phyloP scores from a whole-genome alignment of 1,284 basidiomycete genomes.

The Ustilago tritici region DNA sequence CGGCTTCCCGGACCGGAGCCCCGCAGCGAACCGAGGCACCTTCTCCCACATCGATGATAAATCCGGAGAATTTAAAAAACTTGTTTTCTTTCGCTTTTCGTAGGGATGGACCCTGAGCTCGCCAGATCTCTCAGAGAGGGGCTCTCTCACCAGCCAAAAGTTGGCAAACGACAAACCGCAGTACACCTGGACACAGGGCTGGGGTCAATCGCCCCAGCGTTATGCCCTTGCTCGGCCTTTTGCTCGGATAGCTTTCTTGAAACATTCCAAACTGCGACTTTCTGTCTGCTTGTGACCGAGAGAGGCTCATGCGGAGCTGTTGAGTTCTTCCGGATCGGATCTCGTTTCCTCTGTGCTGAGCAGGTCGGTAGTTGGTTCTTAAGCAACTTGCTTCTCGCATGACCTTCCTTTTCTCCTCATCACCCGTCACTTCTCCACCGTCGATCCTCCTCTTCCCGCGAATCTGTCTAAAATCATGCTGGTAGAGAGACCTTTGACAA shows the following conservation, averaged over 20 bases:
- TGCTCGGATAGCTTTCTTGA: slow-evolving; percentile 5
- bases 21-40: background rate
- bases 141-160: slow-evolving; percentile 1
- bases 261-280: background rate
- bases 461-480: slow-evolving; percentile 24
- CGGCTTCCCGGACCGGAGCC: background rate
- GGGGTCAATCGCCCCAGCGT: background rate
- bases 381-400: background rate
- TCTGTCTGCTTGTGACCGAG: background rate
- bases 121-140: background rate
- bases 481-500: slow-evolving; percentile 46
- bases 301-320: background rate
- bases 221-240: background rate
- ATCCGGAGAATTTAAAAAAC: background rate
- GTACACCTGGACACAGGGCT: background rate
- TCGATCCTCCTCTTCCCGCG: slow-evolving; percentile 3
- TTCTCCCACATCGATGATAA: background rate
- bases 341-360: background rate
- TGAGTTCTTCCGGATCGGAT: slow-evolving; percentile 1
- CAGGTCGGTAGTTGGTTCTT: slow-evolving; percentile 10
- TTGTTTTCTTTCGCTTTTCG: background rate
- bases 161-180: background rate
- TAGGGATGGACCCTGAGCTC: slow-evolving; percentile 18
- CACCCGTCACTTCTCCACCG: background rate
- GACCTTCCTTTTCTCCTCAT: background rate